A percentile compares a stretch with the other conserved stretches of the same genome.
Evolutionary conservation across 371 early-diverging fungal genomes (phyloP).

Genomic region (Coemansia sp.): DNA sequence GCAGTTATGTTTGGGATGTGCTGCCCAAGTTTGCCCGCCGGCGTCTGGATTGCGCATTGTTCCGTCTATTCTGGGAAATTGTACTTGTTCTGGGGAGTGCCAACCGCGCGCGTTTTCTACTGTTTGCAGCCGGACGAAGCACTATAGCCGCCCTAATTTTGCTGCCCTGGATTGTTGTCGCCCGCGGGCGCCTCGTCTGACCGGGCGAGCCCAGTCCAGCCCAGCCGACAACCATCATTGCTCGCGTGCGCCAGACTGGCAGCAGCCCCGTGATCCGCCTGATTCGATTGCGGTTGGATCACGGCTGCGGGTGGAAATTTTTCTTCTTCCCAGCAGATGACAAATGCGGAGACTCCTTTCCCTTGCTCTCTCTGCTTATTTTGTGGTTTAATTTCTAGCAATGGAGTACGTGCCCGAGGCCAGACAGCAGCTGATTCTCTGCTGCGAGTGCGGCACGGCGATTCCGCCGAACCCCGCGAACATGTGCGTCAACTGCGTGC

Average conservation of each 20-base stretch:
- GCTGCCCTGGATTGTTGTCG: neutral
- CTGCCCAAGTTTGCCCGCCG: no score
- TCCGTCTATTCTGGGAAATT: neutral
- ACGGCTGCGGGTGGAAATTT: neutral
- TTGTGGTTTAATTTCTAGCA: constrained; percentile 1
- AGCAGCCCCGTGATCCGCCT: no score
- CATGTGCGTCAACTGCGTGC: constrained; percentile 98
- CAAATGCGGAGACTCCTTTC: neutral
- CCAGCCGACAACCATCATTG: neutral
- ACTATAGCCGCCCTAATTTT: neutral
- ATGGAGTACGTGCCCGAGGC: constrained; percentile 54
- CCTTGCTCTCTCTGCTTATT: neutral
- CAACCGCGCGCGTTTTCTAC: no score
- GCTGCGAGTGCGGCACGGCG: constrained; percentile 96
- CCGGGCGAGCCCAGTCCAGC: neutral
- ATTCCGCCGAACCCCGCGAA: constrained; percentile 97
- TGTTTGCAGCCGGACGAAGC: neutral
- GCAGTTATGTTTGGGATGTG: neutral
- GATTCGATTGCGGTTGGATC: no score
- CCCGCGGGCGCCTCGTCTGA: neutral
- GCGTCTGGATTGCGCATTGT: no score
- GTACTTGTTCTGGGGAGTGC: neutral
- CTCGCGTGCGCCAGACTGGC: no score
- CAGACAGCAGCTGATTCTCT: constrained; percentile 63
- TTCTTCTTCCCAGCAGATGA: constrained; percentile 2